Base-by-base conservation (phyloP, 2,329 filamentous ascomycete genomes). In the Metarhizium rileyi region DNA sequence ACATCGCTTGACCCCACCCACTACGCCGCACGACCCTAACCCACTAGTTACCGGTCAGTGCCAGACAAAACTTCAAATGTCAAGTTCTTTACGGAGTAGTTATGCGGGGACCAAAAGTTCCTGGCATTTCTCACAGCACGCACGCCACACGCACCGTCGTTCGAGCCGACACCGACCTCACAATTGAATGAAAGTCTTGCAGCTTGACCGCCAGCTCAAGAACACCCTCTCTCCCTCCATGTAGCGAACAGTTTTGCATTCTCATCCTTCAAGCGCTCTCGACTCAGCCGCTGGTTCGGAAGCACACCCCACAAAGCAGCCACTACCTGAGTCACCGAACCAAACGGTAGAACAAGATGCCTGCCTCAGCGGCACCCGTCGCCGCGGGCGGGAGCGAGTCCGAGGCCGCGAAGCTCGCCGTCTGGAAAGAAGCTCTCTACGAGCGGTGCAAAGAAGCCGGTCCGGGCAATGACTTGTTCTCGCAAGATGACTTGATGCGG, bases 391-490 rank as follows among this genome's bases (percentile, higher is more conserved):
- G 57, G 27, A 57, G 53, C 51, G 67, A 69, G 18, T 61, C 63
- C 54, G 61, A 65, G 1, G 53, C 58, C 23, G 64, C 63, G 26
- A 78, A 78, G 66, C 60, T 77, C 50, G 60, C 65, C 36, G 67
- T 78, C 50, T 72, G 76, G 60, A 81, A 81, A 60, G 68, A 77
- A 55, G 70, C 72, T 14, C 73, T 82, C 38, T 82, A 81, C 65
- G 73, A 78, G 45, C 71, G 72, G 28, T 78, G 75, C 57, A 69
- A 70, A 56, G 73, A 77, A 53, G 70, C 71, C 18, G 71, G 72
- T 52, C 67, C 71, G 52, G 66, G 70, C 41, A 66, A 70, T 35
- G 69, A 70, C 44, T 64, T 78, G 46, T 83, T 82, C 63, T 74
- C 72, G 12, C 80, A 84, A 60, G 70, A 75, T 33, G 78, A 83